A percentile compares a stretch with the other conserved stretches of the same genome.
phyloP scores from a whole-genome alignment of 805 yeast genomes.

The Cyberlindnera subsufficiens region DNA sequence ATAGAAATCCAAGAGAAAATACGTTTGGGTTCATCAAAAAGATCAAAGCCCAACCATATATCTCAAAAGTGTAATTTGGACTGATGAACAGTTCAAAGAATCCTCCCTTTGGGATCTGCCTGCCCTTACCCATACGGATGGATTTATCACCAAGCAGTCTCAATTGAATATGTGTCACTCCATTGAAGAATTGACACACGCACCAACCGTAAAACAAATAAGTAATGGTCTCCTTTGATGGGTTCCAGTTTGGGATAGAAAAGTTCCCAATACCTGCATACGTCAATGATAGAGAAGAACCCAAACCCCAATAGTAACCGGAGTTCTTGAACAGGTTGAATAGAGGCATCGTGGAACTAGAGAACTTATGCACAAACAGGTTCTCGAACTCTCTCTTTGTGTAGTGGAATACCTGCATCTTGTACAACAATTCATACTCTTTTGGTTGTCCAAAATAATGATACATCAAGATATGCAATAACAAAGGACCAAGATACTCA shows the following conservation, averaged over 20 bases:
- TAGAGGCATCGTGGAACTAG: slow-evolving; percentile 89
- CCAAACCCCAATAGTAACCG: slow-evolving; percentile 87
- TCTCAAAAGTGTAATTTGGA: slow-evolving; percentile 93
- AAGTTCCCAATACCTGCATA: slow-evolving; percentile 54
- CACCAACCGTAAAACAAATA: slow-evolving; percentile 19
- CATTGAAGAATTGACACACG: slow-evolving; percentile 67
- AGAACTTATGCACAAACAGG: slow-evolving; percentile 74
- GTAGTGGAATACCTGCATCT: slow-evolving; percentile 66
- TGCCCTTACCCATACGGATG: slow-evolving; percentile 28
- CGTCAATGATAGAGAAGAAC: slow-evolving; percentile 52
- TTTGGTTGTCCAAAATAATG: slow-evolving; percentile 23
- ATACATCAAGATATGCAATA: slow-evolving; percentile 71
- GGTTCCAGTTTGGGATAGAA: slow-evolving; percentile 53
- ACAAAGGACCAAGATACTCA: slow-evolving; percentile 86
- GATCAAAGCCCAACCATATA: slow-evolving; percentile 65
- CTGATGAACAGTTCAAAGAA: slow-evolving; percentile 78
- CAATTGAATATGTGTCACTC: slow-evolving; percentile 63
- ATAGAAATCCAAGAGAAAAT: slow-evolving; percentile 64
- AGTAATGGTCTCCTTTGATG: slow-evolving; percentile 25
- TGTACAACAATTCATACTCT: slow-evolving; percentile 26
- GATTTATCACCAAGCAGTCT: slow-evolving; percentile 37
- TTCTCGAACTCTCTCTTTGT: slow-evolving; percentile 88
- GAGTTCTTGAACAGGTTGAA: slow-evolving; percentile 84
- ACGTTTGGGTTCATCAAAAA: slow-evolving; percentile 72
- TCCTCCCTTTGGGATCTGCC: slow-evolving; percentile 61